These are phyloP conservation scores for Arthrobotrys entomopaga DNA, from an alignment of 2,329 filamentous ascomycete genomes.

Conservation along the genomic window DNA sequence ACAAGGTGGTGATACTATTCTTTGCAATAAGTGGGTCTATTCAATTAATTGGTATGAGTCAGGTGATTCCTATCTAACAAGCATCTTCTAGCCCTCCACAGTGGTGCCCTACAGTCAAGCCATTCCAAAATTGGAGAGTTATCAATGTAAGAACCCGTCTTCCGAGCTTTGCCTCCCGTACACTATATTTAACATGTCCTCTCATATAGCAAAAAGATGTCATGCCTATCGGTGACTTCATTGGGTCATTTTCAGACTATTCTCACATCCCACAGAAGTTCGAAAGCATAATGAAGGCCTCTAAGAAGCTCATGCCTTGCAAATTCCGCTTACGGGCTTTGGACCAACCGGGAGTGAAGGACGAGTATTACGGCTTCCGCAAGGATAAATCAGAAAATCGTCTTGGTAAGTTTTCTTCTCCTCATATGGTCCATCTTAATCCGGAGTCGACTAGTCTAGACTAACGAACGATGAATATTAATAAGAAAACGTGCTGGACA, in stretches of 20 bases:
- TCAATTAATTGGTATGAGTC: neutral
- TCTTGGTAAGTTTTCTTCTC: conserved; percentile 27
- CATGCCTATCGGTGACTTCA: conserved; percentile 19
- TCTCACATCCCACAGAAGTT: conserved; percentile 15
- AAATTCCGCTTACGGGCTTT: conserved; percentile 14
- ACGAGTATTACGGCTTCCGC: conserved; percentile 24
- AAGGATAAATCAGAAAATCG: neutral
- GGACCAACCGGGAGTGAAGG: neutral
- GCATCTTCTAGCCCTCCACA: conserved; percentile 30
- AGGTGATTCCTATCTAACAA: neutral
- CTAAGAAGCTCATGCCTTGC: conserved; percentile 15
- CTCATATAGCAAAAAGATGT: conserved; percentile 21
- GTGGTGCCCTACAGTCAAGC: conserved; percentile 51
- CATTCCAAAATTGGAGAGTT: conserved; percentile 55
- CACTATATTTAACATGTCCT: neutral
- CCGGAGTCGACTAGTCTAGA: too few species aligned
- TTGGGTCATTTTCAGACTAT: conserved; percentile 14
- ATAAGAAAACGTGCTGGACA: neutral
- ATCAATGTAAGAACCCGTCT: conserved; percentile 39
- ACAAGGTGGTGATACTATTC: conserved; percentile 53
- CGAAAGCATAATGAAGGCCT: neutral
- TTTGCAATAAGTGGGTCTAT: conserved; percentile 53
- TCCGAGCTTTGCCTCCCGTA: neutral
- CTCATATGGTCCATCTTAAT: neutral
- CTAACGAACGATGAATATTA: neutral